A percentile compares a stretch with the other conserved stretches of the same genome.
Evolutionary conservation across 140 eudicot genomes (phyloP).

Genomic region (Anethum foeniculum): DNA sequence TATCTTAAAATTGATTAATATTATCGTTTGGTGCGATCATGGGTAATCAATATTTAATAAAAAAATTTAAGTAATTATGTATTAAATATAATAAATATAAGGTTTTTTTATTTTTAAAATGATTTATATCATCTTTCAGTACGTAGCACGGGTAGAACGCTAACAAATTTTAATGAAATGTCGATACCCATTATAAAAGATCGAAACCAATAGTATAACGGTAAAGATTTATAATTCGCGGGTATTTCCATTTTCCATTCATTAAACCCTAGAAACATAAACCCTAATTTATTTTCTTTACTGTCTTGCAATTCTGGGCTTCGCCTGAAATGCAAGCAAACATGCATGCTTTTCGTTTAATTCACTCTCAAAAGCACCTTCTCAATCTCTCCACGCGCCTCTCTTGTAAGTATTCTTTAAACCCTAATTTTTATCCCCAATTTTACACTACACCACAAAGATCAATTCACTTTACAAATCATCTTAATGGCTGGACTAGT

Average conservation of each 20-base stretch:
- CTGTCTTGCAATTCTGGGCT: neutral
- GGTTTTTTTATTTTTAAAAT: too few species aligned
- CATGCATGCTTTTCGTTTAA: conserved; percentile 46
- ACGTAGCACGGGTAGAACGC: too few species aligned
- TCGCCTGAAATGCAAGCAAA: conserved; percentile 30
- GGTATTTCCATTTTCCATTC: neutral
- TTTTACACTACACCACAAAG: conserved; percentile 11
- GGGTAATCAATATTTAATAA: too few species aligned
- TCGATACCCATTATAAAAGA: too few species aligned
- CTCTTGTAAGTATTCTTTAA: conserved; percentile 21
- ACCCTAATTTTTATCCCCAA: conserved; percentile 26
- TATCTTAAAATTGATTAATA: too few species aligned
- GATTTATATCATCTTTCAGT: too few species aligned
- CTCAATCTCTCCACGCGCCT: conserved; percentile 9
- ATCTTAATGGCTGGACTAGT: neutral
- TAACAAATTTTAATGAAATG: too few species aligned
- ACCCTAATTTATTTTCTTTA: neutral
- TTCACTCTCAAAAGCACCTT: conserved; percentile 29
- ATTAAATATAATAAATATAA: too few species aligned
- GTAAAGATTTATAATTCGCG: neutral
- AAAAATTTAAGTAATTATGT: too few species aligned
- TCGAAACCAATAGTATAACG: neutral
- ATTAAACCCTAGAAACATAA: neutral
- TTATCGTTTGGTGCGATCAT: too few species aligned
- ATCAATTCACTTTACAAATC: conserved; percentile 25